Evolutionary conservation across 2,329 filamentous ascomycete genomes (phyloP).

Genomic region (Elsinoe necatrix): DNA sequence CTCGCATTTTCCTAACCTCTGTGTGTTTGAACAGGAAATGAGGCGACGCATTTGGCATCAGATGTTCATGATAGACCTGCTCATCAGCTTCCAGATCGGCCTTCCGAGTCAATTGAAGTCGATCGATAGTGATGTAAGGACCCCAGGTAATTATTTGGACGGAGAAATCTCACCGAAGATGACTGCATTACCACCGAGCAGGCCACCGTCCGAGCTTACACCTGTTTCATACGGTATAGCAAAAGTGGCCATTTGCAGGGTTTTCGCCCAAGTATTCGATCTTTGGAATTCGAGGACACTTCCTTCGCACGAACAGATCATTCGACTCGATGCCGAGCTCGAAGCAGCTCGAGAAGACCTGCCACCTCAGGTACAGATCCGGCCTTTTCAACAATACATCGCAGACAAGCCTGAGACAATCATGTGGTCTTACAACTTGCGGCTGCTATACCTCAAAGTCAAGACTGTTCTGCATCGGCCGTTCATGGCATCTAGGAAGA

Average conservation of each 20-base stretch:
- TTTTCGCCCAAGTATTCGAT: conserved; percentile 35
- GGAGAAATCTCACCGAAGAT: conserved; percentile 34
- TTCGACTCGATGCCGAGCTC: conserved; percentile 31
- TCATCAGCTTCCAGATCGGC: conserved; percentile 42
- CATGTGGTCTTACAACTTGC: conserved; percentile 45
- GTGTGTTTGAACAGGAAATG: conserved; percentile 34
- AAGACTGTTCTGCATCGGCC: conserved; percentile 47
- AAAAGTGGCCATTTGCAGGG: conserved; percentile 28
- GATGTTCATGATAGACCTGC: conserved; percentile 37
- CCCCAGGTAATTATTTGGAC: conserved; percentile 40
- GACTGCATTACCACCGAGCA: conserved; percentile 31
- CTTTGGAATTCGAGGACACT: conserved; percentile 31
- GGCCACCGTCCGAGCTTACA: conserved; percentile 27
- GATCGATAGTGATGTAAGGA: conserved; percentile 34
- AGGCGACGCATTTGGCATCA: conserved; percentile 38
- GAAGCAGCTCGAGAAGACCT: conserved; percentile 29
- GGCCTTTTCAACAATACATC: conserved; percentile 35
- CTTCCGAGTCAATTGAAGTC: conserved; percentile 42
- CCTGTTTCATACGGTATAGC: conserved; percentile 30
- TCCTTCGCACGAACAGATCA: conserved; percentile 32
- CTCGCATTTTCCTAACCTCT: conserved; percentile 34
- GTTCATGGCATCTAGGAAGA: conserved; percentile 33
- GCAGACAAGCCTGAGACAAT: conserved; percentile 44
- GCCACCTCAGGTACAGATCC: conserved; percentile 32
- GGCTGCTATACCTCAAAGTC: conserved; percentile 45